Evolutionary conservation across 805 yeast genomes (phyloP), one percentile per base, ranked within the genome.

Genomic region (Debaryomyces maramus): DNA sequence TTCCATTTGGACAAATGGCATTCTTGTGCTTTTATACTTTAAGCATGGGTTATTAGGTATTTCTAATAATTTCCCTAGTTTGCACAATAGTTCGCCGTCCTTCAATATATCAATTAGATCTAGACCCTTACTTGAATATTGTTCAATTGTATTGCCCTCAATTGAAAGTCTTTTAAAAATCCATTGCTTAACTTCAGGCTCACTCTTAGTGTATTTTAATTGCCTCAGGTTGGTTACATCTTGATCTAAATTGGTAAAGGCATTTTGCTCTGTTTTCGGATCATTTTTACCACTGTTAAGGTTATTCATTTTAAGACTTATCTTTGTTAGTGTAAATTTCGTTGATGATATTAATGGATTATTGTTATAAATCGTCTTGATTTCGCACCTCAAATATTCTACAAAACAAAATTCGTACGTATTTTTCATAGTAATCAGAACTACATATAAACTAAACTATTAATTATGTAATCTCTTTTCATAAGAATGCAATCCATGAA

Each of bases 391-490:
- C n/a, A n/a, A n/a, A n/a, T n/a, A n/a, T n/a, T n/a, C n/a, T n/a
- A n/a, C n/a, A n/a, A n/a, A n/a, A n/a, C n/a, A n/a, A n/a, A n/a
- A n/a, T n/a, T n/a, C n/a, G n/a, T n/a, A n/a, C n/a, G n/a, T n/a
- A n/a, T n/a, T n/a, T n/a, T n/a, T n/a, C n/a, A n/a, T n/a, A n/a
- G n/a, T n/a, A n/a, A n/a, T n/a, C n/a, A n/a, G 13, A 24, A 32
- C 24, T 32, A 32, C 35, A 16, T 32, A 16, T 30, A 30, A 16
- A 32, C 10, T 15, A 17, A 16, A n/a, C 19, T 11, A 32, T 60
- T 79, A 88, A 63, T 88, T 88, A 78, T 89, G 96, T 64, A 93
- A 77, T 72, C 96, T 88, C 81, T 93, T 93, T 75, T 93, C 99
- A 66, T 87, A 93, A 44, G 97, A 90, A 78, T 88, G 88, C 70